Percentiles rank a stretch among this genome's conserved stretches.
These are phyloP conservation scores for Gossypium schwendimanii DNA, from an alignment of 441 rosid species.

Conservation along the genomic window DNA sequence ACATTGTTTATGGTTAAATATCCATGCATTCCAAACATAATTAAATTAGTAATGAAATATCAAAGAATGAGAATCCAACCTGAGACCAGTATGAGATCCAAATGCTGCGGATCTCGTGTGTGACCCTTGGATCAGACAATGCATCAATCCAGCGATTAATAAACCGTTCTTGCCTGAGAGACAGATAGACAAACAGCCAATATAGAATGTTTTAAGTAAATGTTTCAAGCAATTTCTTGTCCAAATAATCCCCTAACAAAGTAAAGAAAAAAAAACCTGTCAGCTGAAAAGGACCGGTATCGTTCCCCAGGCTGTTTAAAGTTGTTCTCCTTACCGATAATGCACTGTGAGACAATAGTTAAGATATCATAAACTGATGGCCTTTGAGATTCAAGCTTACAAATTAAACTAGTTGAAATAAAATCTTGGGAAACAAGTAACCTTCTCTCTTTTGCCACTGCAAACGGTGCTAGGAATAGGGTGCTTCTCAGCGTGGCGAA, in stretches of 20 bases:
- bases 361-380: background rate
- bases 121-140: conserved; percentile 65
- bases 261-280: conserved; percentile 40
- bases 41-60: background rate
- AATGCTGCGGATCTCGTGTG: conserved; percentile 72
- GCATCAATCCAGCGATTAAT: conserved; percentile 68
- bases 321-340: conserved; percentile 80
- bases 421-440: conserved; percentile 2
- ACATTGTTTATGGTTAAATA: background rate
- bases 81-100: conserved; percentile 86
- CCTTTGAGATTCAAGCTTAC: background rate
- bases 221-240: background rate
- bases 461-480: conserved; percentile 44
- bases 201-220: background rate
- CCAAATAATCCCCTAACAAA: background rate
- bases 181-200: background rate
- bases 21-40: background rate
- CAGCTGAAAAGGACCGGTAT: conserved; percentile 63
- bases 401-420: background rate
- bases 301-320: conserved; percentile 87
- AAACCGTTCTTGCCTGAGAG: conserved; percentile 75
- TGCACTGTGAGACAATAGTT: conserved; percentile 32
- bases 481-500: conserved; percentile 62
- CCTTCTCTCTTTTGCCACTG: conserved; percentile 76
- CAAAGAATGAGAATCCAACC: conserved; percentile 34